These are phyloP conservation scores for Castanospermum australe DNA, from an alignment of 306 rosid genomes.

Conservation along the genomic window DNA sequence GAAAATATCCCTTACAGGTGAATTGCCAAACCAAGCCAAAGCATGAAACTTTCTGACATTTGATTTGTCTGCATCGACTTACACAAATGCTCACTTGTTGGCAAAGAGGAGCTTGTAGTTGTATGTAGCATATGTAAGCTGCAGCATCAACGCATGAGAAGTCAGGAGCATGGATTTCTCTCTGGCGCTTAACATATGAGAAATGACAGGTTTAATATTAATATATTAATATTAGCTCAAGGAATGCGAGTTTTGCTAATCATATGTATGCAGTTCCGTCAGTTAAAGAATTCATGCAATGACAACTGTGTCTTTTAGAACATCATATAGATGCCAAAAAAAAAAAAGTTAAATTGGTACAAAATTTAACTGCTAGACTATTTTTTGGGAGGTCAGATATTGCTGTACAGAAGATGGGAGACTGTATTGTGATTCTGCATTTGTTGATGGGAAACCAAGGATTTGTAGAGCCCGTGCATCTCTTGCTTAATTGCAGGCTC, in stretches of 20 bases:
- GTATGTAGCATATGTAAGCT: slow-evolving; percentile 31
- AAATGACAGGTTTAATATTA: slow-evolving; percentile 22
- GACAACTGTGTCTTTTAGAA: slow-evolving; percentile 42
- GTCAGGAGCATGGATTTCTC: slow-evolving; percentile 33
- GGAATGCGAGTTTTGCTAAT: slow-evolving; percentile 31
- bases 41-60: slow-evolving; percentile 25
- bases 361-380: slow-evolving; percentile 17
- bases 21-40: slow-evolving; percentile 25
- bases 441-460: slow-evolving; percentile 30
- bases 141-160: slow-evolving; percentile 34
- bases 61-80: slow-evolving; percentile 28
- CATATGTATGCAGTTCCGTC: slow-evolving; percentile 29
- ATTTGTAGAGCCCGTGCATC: slow-evolving; percentile 30
- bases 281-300: slow-evolving; percentile 30
- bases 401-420: slow-evolving; percentile 50
- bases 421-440: slow-evolving; percentile 32
- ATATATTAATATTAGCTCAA: neutral
- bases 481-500: slow-evolving; percentile 33
- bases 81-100: slow-evolving; percentile 33
- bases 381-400: slow-evolving; percentile 35
- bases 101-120: slow-evolving; percentile 34
- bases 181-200: slow-evolving; percentile 26
- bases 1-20: slow-evolving; percentile 24
- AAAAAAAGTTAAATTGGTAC: slow-evolving; percentile 23
- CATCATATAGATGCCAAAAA: slow-evolving; percentile 43